These are phyloP conservation scores for Trichodelitschia bisporula DNA, from an alignment of 495 filamentous ascomycete species.

Conservation along the genomic window DNA sequence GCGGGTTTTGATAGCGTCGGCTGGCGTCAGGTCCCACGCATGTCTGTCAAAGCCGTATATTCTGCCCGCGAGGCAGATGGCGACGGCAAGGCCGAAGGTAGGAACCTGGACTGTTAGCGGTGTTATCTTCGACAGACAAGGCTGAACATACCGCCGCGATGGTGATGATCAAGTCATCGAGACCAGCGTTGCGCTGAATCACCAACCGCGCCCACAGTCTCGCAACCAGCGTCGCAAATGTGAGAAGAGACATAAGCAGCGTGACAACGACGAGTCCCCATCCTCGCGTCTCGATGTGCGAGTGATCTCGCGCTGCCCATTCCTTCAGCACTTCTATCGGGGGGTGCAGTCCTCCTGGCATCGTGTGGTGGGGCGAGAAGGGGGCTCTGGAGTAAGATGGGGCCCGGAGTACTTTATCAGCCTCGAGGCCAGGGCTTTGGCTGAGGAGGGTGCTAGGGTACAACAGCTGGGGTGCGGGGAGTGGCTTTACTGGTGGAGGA, in stretches of 20 bases:
- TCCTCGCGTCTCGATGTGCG: conserved; percentile 5
- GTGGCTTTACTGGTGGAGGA: no score
- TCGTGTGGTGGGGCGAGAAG: not conserved
- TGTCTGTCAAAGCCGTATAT: conserved; percentile 9
- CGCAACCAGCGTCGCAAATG: conserved; percentile 2
- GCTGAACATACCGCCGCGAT: conserved; percentile 5
- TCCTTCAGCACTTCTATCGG: conserved; percentile 3
- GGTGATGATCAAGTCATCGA: conserved; percentile 9
- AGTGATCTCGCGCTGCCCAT: conserved; percentile 10
- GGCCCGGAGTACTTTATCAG: no score
- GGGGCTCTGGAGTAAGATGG: no score
- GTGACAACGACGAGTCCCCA: conserved; percentile 7
- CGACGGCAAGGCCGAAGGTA: not conserved
- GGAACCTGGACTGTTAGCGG: not conserved
- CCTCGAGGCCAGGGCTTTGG: no score
- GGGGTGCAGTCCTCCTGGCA: conserved; percentile 5
- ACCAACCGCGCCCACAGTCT: conserved; percentile 8
- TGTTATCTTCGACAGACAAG: not conserved
- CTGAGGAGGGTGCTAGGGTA: no score
- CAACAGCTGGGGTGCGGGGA: no score
- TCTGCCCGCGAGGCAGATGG: conserved; percentile 1
- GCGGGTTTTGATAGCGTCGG: conserved; percentile 3
- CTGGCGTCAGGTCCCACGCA: conserved; percentile 7
- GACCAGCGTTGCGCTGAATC: conserved; percentile 6
- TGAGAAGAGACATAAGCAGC: conserved; percentile 3